A percentile compares a stretch with the other conserved stretches of the same genome.
Conservation (phyloP, 106 monocot species). For the Dioscorea zingiberensis region DNA sequence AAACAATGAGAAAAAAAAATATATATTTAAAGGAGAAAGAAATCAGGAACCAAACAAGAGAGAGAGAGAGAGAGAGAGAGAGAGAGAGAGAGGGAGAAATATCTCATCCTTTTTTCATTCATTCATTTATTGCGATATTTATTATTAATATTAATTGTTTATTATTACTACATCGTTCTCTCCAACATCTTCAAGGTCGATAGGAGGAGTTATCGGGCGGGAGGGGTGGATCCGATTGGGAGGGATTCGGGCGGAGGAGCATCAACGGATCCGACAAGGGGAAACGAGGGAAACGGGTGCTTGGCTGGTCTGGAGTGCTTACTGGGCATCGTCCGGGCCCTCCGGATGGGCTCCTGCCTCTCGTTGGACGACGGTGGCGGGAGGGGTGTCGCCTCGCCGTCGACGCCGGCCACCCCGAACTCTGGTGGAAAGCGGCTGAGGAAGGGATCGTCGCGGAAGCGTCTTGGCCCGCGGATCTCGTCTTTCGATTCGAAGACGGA, state of each 20-base stretch:
- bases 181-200: too few species aligned
- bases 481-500: constrained; percentile 9
- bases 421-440: neutral
- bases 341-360: constrained; percentile 43
- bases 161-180: too few species aligned
- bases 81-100: too few species aligned
- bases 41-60: too few species aligned
- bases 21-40: too few species aligned
- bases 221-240: too few species aligned
- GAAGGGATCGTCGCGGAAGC: neutral
- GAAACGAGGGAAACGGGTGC: constrained; percentile 13
- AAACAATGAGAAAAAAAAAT: too few species aligned
- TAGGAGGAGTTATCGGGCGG: too few species aligned
- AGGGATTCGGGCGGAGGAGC: neutral
- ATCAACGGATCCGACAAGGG: constrained; percentile 25
- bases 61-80: too few species aligned
- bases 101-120: too few species aligned
- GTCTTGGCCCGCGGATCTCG: neutral
- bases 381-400: neutral
- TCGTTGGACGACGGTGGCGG: constrained; percentile 19
- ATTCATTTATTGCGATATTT: too few species aligned
- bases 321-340: constrained; percentile 37
- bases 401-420: neutral
- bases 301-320: constrained; percentile 46
- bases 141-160: too few species aligned